Evolutionary conservation across 257 asterid genomes (phyloP).

Genomic region (Solanum lignicaule): DNA sequence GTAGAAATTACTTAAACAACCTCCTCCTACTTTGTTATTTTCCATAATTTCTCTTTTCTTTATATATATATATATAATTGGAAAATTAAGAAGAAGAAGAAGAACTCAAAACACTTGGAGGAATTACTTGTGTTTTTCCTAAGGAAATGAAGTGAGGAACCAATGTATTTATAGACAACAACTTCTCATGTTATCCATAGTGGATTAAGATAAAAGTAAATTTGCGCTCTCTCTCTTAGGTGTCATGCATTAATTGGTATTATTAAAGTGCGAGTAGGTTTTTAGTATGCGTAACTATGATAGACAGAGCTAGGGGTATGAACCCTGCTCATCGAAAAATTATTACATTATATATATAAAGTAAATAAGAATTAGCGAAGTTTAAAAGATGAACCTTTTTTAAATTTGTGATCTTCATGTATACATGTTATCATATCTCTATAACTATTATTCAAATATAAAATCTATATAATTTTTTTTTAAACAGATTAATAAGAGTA

Average conservation of each 20-base stretch:
- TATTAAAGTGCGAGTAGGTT: not conserved
- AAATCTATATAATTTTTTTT: not conserved
- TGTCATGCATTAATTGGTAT: not conserved
- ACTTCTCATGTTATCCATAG: not conserved
- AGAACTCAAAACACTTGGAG: not conserved
- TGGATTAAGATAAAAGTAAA: not conserved
- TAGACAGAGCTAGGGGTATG: not conserved
- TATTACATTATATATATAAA: not conserved
- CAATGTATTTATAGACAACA: conserved; percentile 1
- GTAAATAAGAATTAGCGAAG: accelerated
- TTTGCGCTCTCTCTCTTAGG: not conserved
- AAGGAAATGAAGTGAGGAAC: not conserved
- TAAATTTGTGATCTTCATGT: too few species aligned
- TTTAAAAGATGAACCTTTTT: not conserved
- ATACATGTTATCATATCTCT: not conserved
- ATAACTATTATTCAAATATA: not conserved
- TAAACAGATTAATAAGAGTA: not conserved
- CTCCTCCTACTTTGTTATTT: conserved; percentile 4
- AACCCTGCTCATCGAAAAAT: too few species aligned
- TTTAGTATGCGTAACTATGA: not conserved
- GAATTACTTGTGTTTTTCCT: not conserved
- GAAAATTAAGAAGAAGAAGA: not conserved
- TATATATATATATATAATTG: not conserved
- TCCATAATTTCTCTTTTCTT: conserved; percentile 8
- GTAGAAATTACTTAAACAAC: not conserved